phyloP scores from a whole-genome alignment of 2,329 filamentous ascomycete species.

The Neurospora crassa region DNA sequence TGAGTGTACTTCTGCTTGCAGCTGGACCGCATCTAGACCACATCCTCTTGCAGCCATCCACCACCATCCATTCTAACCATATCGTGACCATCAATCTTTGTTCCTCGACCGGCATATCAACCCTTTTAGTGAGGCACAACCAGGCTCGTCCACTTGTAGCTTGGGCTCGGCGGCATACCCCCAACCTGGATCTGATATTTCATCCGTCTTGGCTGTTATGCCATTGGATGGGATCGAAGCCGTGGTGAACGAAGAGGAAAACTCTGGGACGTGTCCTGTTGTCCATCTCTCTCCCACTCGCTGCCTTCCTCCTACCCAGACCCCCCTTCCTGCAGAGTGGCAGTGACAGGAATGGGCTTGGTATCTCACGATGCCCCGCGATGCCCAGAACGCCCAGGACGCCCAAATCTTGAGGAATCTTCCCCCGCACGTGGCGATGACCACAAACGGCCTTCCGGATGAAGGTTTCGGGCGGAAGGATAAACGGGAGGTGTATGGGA shows the following conservation, averaged over 20 bases:
- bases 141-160: not conserved
- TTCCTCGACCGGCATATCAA: slow-evolving; percentile 7
- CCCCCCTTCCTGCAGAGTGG: not conserved
- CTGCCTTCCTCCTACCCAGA: not conserved
- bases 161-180: slow-evolving; percentile 3
- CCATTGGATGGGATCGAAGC: slow-evolving; percentile 10
- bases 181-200: slow-evolving; percentile 16
- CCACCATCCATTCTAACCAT: too few species aligned
- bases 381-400: slow-evolving; percentile 5
- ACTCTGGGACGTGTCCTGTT: not conserved
- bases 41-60: not conserved
- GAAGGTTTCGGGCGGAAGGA: slow-evolving; percentile 18
- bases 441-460: slow-evolving; percentile 15
- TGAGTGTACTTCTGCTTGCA: slow-evolving; percentile 6
- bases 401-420: slow-evolving; percentile 5
- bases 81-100: not conserved
- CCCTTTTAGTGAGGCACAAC: slow-evolving; percentile 5
- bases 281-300: not conserved
- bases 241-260: slow-evolving; percentile 1
- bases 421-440: slow-evolving; percentile 17
- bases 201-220: slow-evolving; percentile 16
- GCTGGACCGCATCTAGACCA: not conserved
- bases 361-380: not conserved
- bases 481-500: slow-evolving; percentile 8
- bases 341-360: not conserved